Base-by-base conservation (phyloP, 2,329 filamentous ascomycete species). In the Colletotrichum truncatum region DNA sequence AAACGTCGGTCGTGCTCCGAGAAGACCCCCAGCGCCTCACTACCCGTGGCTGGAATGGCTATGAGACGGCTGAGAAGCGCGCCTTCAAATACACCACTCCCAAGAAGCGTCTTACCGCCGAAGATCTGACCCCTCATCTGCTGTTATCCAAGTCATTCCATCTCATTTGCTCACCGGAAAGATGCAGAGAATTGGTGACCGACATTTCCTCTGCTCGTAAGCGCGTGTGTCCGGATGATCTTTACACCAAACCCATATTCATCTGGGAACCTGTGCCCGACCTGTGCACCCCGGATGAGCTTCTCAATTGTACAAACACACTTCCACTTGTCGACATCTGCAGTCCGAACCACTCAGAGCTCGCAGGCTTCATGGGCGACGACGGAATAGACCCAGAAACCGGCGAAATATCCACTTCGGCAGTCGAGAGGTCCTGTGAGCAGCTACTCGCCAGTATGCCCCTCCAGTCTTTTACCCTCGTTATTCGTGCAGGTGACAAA, bases 181-280 rank as follows among this genome's bases (percentile, higher is more conserved):
- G 95, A 43, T 97, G 93, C 76, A 89, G 93, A 49, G 87, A 91
- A 58, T 85, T 97, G 21, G 89, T 96, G 21, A 78, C 86, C 2
- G 87, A 89, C n/a, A 92, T 98, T 64, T 81, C 89, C 5, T 79
- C 82, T 4, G 84, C 89, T 28, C 81, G 87, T 8, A 84, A 83
- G 71, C 78, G 78, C 8, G 67, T 80, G 23, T 66, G 70, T 12
- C 67, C 77, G 1, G 66, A 70, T 4, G 74, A 77, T 46, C 66
- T 72, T 10, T 83, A 82, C 69, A 72, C 81, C 1, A 85, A 86
- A 49, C 92, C 94, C 1, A 78, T 94, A 6, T 93, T 98, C 75
- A 88, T 98, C 55, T 99, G 95, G 95, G 96, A 99, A 76, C 96
- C 96, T 1, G 92, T 98, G 1, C 96, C 96, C 2, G 93, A 98